phyloP scores from a whole-genome alignment of 805 yeast species.

The Jamesozyma gamospora region DNA sequence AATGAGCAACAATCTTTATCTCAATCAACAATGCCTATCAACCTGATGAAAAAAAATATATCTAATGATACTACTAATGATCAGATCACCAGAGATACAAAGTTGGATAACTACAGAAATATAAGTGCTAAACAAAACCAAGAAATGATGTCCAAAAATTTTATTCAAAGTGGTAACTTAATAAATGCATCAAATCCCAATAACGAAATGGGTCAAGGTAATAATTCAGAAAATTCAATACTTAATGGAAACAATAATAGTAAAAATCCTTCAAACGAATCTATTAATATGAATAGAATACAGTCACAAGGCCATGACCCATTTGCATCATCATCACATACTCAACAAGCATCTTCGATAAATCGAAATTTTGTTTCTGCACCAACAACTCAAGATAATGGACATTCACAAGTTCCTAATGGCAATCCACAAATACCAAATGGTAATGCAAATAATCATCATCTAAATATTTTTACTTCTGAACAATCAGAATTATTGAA shows the following conservation, averaged over 20 bases:
- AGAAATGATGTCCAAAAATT: neutral
- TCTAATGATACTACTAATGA: constrained; percentile 1
- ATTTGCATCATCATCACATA: too few species aligned
- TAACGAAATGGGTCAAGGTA: too few species aligned
- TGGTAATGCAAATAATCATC: neutral
- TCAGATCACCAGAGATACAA: neutral
- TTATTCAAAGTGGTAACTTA: neutral
- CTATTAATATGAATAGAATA: too few species aligned
- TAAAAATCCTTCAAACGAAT: too few species aligned
- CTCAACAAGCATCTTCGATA: too few species aligned
- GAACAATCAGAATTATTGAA: constrained; percentile 26
- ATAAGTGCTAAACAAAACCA: neutral
- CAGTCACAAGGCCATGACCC: too few species aligned
- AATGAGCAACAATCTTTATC: neutral
- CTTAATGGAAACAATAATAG: too few species aligned
- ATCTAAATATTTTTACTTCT: constrained; percentile 16
- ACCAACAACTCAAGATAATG: neutral
- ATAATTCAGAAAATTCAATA: too few species aligned
- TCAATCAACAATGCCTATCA: constrained; percentile 1
- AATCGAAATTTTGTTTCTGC: too few species aligned
- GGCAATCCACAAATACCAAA: neutral
- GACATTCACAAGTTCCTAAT: neutral
- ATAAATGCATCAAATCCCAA: too few species aligned
- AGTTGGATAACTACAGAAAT: neutral
- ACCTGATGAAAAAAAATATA: constrained; percentile 1